Base-by-base conservation (phyloP, 495 filamentous ascomycete genomes). In the Tuber borchii region DNA sequence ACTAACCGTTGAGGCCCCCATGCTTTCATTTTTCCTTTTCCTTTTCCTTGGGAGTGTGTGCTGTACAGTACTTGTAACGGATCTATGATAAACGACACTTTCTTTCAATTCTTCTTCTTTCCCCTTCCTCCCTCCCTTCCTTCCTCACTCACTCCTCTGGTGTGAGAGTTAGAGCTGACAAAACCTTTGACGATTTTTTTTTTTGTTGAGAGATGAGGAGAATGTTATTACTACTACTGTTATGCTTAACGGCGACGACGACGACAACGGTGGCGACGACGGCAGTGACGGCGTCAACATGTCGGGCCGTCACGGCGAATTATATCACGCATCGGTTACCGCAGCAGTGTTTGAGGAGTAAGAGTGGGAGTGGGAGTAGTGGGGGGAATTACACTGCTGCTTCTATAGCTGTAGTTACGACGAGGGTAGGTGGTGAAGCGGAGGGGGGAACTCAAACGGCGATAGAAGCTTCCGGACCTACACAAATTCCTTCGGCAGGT, bases 261-360 rank as follows among this genome's bases (percentile, higher is more conserved):
- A 12, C 75, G 10, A n/a, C n/a, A 12, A 61, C 51, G 51, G 10
- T n/a, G 22, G n/a, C 26, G 12, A 26, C n/a, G 26, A 65, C 56
- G 56, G 12, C 56, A 17, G 17, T 75, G 69, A 71, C 65, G 44
- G 39, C 74, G 48, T 82, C 81, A 42, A 88, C 88, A 20, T 94
- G 92, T 84, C 88, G 89, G 73, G 88, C 86, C 75, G 86, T 87
- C 76, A 92, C 91, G 5, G 88, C 92, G 75, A 94, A 95, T 83
- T 93, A 93, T 84, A 92, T 95, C 75, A 93, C 92, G 20, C 90
- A 93, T 79, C 88, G 88, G 14, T 84, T 94, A 51, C 91, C 92
- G 70, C 92, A 93, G 84, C 92, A 92, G 84, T 94, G 92, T 80
- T 84, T 93, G 69, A 86, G 86, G 73, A 88, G 87, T 74, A 68